Evolutionary conservation across 768 basidiomycete species (phyloP).

Genomic region (Boletus rubropictus): DNA sequence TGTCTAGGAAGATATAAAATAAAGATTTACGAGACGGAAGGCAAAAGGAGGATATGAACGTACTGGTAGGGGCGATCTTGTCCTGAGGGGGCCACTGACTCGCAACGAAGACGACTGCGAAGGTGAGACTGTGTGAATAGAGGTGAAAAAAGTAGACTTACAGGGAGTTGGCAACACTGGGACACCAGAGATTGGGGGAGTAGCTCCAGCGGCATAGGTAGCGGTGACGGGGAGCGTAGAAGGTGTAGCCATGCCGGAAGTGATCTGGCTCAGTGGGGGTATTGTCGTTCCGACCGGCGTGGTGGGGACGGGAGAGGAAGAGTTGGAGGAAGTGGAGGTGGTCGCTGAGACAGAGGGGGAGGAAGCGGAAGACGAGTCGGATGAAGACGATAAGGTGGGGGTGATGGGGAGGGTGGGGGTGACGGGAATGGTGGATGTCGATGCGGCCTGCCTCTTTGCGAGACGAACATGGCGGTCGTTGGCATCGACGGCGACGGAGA

Average conservation of each 20-base stretch:
- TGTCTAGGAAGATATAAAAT: not conserved
- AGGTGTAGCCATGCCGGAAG: slow-evolving; percentile 56
- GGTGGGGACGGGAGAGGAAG: slow-evolving; percentile 20
- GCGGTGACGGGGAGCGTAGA: slow-evolving; percentile 44
- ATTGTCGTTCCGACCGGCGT: slow-evolving; percentile 39
- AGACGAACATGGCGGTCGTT: slow-evolving; percentile 35
- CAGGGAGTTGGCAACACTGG: slow-evolving; percentile 62
- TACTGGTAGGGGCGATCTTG: slow-evolving; percentile 53
- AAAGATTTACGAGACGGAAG: not conserved
- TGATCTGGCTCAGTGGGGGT: slow-evolving; percentile 55
- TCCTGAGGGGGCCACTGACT: slow-evolving; percentile 62
- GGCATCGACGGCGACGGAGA: slow-evolving; percentile 36
- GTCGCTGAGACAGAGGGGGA: slow-evolving; percentile 1
- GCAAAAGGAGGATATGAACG: slow-evolving; percentile 8
- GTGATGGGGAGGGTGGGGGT: not conserved
- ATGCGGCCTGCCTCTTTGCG: slow-evolving; percentile 33
- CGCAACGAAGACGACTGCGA: slow-evolving; percentile 39
- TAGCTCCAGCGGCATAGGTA: slow-evolving; percentile 55
- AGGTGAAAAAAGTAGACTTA: slow-evolving; percentile 26
- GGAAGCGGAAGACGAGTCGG: not conserved
- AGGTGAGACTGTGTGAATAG: slow-evolving; percentile 1
- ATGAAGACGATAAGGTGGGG: not conserved
- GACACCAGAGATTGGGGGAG: slow-evolving; percentile 58
- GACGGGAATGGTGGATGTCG: not conserved
- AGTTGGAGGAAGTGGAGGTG: slow-evolving; percentile 2